phyloP scores from a whole-genome alignment of 192 early-diverging fungal genomes.

The Podochytrium sp. region DNA sequence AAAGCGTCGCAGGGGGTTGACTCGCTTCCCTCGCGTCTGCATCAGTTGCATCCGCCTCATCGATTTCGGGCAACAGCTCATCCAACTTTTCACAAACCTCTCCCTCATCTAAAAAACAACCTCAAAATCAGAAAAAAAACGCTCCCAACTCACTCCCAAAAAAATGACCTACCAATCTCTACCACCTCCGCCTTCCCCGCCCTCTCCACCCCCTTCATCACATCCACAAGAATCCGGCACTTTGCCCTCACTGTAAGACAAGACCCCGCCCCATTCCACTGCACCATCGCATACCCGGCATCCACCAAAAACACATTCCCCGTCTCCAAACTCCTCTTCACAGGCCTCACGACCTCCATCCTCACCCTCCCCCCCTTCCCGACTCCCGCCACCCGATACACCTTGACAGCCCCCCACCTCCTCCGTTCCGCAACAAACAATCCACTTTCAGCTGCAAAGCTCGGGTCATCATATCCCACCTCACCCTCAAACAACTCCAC shows the following conservation, averaged over 20 bases:
- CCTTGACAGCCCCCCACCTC: slow-evolving; percentile 33
- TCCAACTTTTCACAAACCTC: slow-evolving; percentile 16
- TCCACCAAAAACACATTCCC: slow-evolving; percentile 50
- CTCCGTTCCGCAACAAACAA: slow-evolving; percentile 45
- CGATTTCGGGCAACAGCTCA: neutral
- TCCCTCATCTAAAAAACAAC: slow-evolving; percentile 28
- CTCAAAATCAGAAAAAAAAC: neutral
- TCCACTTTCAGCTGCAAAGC: slow-evolving; percentile 40
- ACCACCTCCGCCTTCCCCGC: slow-evolving; percentile 36
- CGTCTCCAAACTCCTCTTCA: slow-evolving; percentile 22
- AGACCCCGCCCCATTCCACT: slow-evolving; percentile 51
- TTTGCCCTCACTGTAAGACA: slow-evolving; percentile 37
- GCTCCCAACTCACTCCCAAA: neutral
- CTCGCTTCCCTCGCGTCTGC: neutral
- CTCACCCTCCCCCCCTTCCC: neutral
- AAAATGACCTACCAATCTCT: slow-evolving; percentile 40
- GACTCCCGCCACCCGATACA: slow-evolving; percentile 44
- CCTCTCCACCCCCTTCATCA: slow-evolving; percentile 44
- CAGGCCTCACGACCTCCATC: neutral
- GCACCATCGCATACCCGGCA: slow-evolving; percentile 42
- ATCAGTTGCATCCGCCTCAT: neutral
- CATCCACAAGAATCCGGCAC: slow-evolving; percentile 42
- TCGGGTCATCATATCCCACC: slow-evolving; percentile 31
- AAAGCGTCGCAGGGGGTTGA: neutral
- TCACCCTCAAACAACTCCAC: slow-evolving; percentile 17